phyloP scores from a whole-genome alignment of 2,329 filamentous ascomycete genomes.

The Colletotrichum karsti region DNA sequence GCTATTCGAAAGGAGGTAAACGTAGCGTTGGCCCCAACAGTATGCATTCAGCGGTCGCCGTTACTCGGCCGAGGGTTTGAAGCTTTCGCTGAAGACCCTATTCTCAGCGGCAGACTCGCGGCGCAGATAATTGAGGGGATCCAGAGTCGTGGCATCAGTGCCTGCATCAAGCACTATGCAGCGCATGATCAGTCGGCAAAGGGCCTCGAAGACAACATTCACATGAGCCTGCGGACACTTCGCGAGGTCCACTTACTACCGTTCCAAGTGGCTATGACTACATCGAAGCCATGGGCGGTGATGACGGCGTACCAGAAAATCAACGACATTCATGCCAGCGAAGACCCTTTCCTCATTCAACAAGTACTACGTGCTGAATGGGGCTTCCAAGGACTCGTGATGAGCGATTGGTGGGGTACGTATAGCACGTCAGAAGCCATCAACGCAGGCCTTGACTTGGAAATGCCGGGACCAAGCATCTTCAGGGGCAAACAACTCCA shows the following conservation, averaged over 20 bases:
- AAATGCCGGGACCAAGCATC: conserved; percentile 66
- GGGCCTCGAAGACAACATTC: conserved; percentile 33
- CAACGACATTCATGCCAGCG: conserved; percentile 63
- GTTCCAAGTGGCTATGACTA: conserved; percentile 65
- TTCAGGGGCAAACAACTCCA: conserved; percentile 32
- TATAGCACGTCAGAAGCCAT: conserved; percentile 61
- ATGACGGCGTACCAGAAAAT: conserved; percentile 70
- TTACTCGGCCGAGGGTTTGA: conserved; percentile 59
- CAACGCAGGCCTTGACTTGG: conserved; percentile 64
- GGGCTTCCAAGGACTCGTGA: conserved; percentile 64
- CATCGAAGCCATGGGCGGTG: conserved; percentile 59
- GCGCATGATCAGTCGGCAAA: conserved; percentile 36
- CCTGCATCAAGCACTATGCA: conserved; percentile 56
- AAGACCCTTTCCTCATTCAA: conserved; percentile 59
- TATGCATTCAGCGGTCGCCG: conserved; percentile 57
- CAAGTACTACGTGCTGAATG: conserved; percentile 63
- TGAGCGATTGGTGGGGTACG: conserved; percentile 67
- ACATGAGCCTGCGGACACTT: conserved; percentile 39
- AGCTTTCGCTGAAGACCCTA: conserved; percentile 55
- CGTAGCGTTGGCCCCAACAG: conserved; percentile 73
- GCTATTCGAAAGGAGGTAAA: conserved; percentile 72
- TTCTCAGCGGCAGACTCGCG: conserved; percentile 52
- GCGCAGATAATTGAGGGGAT: conserved; percentile 52
- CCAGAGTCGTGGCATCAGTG: conserved; percentile 50
- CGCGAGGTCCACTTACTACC: conserved; percentile 63